Evolutionary conservation across 306 rosid genomes (phyloP).

Genomic region (Fragaria iinumae): DNA sequence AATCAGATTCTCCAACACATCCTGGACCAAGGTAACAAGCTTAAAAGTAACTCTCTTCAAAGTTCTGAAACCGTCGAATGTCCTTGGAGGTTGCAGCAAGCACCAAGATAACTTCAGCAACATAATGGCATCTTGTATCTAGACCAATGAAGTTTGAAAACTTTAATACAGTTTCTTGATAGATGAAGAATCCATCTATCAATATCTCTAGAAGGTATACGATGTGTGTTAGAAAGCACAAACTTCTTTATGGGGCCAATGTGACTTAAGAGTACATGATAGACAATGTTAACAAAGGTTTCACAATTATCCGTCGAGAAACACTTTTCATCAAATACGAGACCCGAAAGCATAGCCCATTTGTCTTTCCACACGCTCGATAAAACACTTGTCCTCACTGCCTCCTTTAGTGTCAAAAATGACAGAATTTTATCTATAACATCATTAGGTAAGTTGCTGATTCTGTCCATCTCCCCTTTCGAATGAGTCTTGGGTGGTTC

Average conservation of each 20-base stretch:
- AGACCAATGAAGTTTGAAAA: conserved; percentile 25
- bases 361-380: conserved; percentile 60
- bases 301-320: conserved; percentile 24
- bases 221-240: conserved; percentile 25
- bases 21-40: conserved; percentile 40
- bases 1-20: conserved; percentile 15
- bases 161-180: conserved; percentile 38
- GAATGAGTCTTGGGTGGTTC: conserved; percentile 30
- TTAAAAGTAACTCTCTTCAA: conserved; percentile 53
- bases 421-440: conserved; percentile 43
- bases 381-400: conserved; percentile 54
- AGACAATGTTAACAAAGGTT: conserved; percentile 36
- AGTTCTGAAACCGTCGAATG: conserved; percentile 43
- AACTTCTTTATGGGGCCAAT: conserved; percentile 41
- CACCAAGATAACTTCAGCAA: conserved; percentile 48
- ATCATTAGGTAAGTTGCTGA: conserved; percentile 48
- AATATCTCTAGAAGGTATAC: conserved; percentile 36
- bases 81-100: conserved; percentile 47
- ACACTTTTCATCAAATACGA: conserved; percentile 41
- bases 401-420: conserved; percentile 45
- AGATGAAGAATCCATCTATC: conserved; percentile 55
- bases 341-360: conserved; percentile 48
- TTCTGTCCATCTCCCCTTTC: conserved; percentile 37
- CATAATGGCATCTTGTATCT: conserved; percentile 43
- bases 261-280: conserved; percentile 60